Percentiles rank a stretch among this genome's conserved stretches.
Conservation (phyloP, 1,139 yeast genomes). For the Lipomyces yarrowii region DNA sequence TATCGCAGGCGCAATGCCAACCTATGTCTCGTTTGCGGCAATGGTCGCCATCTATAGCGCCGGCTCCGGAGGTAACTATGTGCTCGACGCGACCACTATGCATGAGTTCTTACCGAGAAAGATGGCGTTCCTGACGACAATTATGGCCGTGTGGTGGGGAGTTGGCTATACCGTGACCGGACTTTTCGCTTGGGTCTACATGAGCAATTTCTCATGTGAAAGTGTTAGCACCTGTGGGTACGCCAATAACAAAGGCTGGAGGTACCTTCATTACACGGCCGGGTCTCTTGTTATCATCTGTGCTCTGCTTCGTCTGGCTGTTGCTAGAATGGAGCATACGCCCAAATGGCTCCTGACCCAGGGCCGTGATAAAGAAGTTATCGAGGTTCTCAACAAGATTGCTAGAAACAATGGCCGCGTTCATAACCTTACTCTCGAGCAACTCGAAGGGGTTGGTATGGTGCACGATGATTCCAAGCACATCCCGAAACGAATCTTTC, state of each 20-base stretch:
- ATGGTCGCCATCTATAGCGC: constrained; percentile 52
- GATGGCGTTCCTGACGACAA: constrained; percentile 56
- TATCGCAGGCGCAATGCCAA: constrained; percentile 55
- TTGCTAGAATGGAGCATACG: constrained; percentile 55
- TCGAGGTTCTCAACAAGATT: constrained; percentile 43
- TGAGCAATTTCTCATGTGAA: constrained; percentile 55
- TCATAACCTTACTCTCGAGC: constrained; percentile 46
- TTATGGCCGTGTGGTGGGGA: constrained; percentile 65
- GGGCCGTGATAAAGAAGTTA: constrained; percentile 57
- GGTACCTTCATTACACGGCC: constrained; percentile 58
- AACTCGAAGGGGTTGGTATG: constrained; percentile 9
- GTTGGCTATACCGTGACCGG: constrained; percentile 60
- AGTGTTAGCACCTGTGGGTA: constrained; percentile 50
- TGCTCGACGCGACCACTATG: constrained; percentile 61
- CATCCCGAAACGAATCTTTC: constrained; percentile 1
- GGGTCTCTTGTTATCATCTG: constrained; percentile 55
- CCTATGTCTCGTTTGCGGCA: constrained; percentile 51
- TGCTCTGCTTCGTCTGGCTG: constrained; percentile 52
- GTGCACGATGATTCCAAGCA: not conserved
- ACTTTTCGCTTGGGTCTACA: constrained; percentile 58
- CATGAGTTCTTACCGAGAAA: constrained; percentile 59
- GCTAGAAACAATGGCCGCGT: constrained; percentile 50
- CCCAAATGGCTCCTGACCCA: constrained; percentile 59
- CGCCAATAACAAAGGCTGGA: constrained; percentile 58
- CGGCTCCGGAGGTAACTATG: constrained; percentile 63